These are phyloP conservation scores for Phytophthora syringae DNA, from an alignment of 352 stramenopile species.

Conservation along the genomic window DNA sequence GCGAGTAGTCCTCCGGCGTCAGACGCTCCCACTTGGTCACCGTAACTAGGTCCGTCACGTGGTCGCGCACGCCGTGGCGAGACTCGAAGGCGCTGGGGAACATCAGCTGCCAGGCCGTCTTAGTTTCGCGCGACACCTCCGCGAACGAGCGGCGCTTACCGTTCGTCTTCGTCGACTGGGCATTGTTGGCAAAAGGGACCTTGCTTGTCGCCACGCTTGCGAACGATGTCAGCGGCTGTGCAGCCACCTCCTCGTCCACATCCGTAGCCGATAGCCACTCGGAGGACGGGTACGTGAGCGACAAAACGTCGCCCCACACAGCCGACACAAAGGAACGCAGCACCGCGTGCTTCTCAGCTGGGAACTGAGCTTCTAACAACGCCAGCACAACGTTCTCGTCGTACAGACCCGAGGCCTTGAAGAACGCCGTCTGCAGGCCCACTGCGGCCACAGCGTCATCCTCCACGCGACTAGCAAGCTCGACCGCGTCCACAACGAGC, in stretches of 20 bases:
- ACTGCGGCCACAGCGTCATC: slow-evolving; percentile 57
- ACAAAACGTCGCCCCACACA: slow-evolving; percentile 65
- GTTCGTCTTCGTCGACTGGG: slow-evolving; percentile 19
- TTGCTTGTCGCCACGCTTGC: slow-evolving; percentile 59
- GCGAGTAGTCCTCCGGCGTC: slow-evolving; percentile 80
- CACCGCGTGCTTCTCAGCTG: slow-evolving; percentile 44
- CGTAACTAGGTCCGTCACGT: slow-evolving; percentile 73
- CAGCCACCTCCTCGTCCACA: slow-evolving; percentile 23
- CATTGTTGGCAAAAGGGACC: slow-evolving; percentile 36
- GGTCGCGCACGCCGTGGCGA: slow-evolving; percentile 60
- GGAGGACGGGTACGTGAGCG: slow-evolving; percentile 51
- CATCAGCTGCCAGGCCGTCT: slow-evolving; percentile 71
- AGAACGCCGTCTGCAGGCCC: slow-evolving; percentile 63
- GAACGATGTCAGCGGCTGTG: slow-evolving; percentile 31
- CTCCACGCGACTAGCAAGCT: slow-evolving; percentile 61
- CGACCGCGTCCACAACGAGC: slow-evolving; percentile 57
- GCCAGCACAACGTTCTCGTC: slow-evolving; percentile 67
- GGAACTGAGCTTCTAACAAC: slow-evolving; percentile 56
- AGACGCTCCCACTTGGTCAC: slow-evolving; percentile 85
- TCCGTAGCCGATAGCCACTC: slow-evolving; percentile 50
- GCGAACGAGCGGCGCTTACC: slow-evolving; percentile 52
- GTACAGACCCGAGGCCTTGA: slow-evolving; percentile 62
- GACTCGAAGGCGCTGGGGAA: slow-evolving; percentile 68
- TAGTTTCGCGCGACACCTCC: slow-evolving; percentile 58
- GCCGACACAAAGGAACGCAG: slow-evolving; percentile 62